Evolutionary conservation across 2,329 filamentous ascomycete species (phyloP), one percentile per base, ranked within the genome.

Genomic region (Bipolaris victoriae): DNA sequence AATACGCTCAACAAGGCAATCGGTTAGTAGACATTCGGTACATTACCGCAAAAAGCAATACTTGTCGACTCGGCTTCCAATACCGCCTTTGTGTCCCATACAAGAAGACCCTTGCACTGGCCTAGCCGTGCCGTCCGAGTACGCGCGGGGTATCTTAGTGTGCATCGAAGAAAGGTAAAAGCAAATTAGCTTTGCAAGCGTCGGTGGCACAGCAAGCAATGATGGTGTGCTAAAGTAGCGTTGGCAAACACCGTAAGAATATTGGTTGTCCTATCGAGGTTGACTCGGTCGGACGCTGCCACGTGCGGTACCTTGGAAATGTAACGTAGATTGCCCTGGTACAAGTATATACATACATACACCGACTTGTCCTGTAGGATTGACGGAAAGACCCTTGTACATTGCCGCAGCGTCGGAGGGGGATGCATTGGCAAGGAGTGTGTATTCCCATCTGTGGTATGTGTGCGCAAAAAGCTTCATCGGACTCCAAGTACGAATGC

Each of bases 1-100:
- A 46, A 53, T 37, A 36, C 29, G 40, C 49, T 37, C 39, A 48
- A 50, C 37, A 57, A 52, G 60, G 60, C 54, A 60, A n/a, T 48
- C 47, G 55, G 22, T 52, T 48, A 62, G 57, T 50, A 48, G 55
- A 57, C 41, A 54, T 50, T 55, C 62, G 62, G 62, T 59, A 64
- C 48, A 56, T 58, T 43, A 24, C 29, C 33, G 39, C 49, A 60
- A 43, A 52, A 22, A 60, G 58, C 20, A 57, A 43, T 36, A 52
- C 55, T 44, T 43, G 20, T 46, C 37, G 20, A 49, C 29, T 55
- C 57, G 52, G 61, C 52, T 58, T 45, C 49, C 33, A 52, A 45
- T 47, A 46, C 59, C 46, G 56, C 52, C 44, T 60, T 47, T 53
- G 49, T 40, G 18, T 43, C 39, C 45, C 55, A 43, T 46, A 31